Base-by-base conservation (phyloP, 176 grass and related monocot genomes). In the Aegilops tauschii region DNA sequence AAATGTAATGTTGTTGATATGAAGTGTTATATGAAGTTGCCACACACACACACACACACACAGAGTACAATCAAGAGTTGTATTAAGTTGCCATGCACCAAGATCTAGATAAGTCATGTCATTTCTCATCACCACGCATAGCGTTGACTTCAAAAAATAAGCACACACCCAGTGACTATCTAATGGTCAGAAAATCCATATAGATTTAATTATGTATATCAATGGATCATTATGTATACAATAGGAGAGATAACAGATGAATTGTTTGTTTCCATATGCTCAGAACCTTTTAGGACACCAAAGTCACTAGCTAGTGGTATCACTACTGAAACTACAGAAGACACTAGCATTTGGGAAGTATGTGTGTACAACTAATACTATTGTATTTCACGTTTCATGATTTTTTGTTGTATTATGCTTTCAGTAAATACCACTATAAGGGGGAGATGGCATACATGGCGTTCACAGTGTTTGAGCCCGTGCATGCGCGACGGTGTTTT, bases 401-500 rank as follows among this genome's bases (percentile, higher is more conserved):
- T 0, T 12, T 12, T 12, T 4, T 4, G 18, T 6, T 68, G 29
- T 68, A 68, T 32, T 83, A 80, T 42, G 12, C 31, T 50, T 78
- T 27, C 86, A 97, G 92, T 61, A 70, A 87, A 45, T 92, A 92
- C 25, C 61, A 86, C 65, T 86, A 80, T 32, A 76, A 94, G 9
- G 95, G 92, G 56, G 71, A 87, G 27, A 82, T 61, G 36, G 56
- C 35, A 65, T 90, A 97, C 27, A 94, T 97, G 95, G 92, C 88
- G 0, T 90, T 89, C 17, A 97, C 92, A 47, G 88, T 94, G 82
- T 97, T 94, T 82, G 80, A 94, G 79, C 31, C 92, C 29, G 90
- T 87, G 23, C 81, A 94, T 92, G 92, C 92, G 0, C 87, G 95
- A n/a, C 81, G 88, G 3, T 97, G 95, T 74, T 97, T 97, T 71